These are phyloP conservation scores for Alternaria angustiovoidea DNA, from an alignment of 2,329 filamentous ascomycete genomes.

Conservation along the genomic window DNA sequence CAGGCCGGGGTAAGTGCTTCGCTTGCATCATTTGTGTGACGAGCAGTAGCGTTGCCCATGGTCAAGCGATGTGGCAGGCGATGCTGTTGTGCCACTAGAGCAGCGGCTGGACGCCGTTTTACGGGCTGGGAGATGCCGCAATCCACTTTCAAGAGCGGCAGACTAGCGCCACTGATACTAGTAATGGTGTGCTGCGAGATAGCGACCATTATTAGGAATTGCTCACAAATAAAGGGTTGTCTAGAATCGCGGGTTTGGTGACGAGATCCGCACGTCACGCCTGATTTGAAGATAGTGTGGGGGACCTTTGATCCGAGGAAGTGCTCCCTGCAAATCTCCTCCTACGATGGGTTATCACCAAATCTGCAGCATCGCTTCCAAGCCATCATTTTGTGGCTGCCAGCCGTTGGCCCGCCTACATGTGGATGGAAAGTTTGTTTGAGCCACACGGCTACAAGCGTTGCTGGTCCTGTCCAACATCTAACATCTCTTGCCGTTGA, in stretches of 20 bases:
- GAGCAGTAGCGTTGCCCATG: slow-evolving; percentile 7
- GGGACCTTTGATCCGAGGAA: background rate
- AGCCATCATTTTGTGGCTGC: slow-evolving; percentile 4
- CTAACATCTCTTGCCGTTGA: slow-evolving; percentile 1
- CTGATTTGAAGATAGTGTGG: slow-evolving; percentile 1
- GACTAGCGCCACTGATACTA: slow-evolving; percentile 1
- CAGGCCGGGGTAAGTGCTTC: slow-evolving; percentile 10
- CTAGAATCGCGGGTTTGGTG: background rate
- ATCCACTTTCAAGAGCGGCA: slow-evolving; percentile 4
- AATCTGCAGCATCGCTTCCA: slow-evolving; percentile 1
- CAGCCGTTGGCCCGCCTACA: slow-evolving; percentile 7
- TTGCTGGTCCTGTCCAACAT: slow-evolving; percentile 13
- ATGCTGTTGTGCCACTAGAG: slow-evolving; percentile 7
- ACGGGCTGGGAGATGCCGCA: slow-evolving; percentile 4
- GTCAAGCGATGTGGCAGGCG: slow-evolving; percentile 3
- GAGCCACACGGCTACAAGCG: slow-evolving; percentile 1
- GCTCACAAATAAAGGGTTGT: background rate
- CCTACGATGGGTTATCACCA: slow-evolving; percentile 2
- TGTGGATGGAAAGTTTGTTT: slow-evolving; percentile 6
- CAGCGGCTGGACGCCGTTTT: slow-evolving; percentile 11
- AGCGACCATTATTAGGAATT: background rate
- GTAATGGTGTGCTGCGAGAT: slow-evolving; percentile 1
- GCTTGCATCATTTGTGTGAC: slow-evolving; percentile 8
- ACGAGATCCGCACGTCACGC: slow-evolving; percentile 5
- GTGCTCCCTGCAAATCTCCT: background rate